Percentiles rank a stretch among this genome's conserved stretches.
These are phyloP conservation scores for Metschnikowia arizonensis DNA, from an alignment of 805 yeast genomes.

Conservation along the genomic window DNA sequence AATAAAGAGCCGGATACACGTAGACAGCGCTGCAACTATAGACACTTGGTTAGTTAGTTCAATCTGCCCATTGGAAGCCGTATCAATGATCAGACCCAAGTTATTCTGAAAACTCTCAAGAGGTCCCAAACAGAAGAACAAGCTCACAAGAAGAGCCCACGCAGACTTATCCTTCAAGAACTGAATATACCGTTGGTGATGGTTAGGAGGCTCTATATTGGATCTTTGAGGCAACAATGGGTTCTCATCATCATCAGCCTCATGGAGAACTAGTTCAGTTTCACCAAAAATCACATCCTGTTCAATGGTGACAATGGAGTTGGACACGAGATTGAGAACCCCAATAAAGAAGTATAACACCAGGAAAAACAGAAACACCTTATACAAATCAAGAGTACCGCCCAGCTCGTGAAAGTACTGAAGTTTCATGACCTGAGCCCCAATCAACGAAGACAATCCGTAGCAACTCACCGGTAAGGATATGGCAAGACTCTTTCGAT, in stretches of 20 bases:
- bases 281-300: slow-evolving; percentile 42
- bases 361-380: slow-evolving; percentile 52
- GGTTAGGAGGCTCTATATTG: slow-evolving; percentile 36
- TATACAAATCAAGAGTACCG: slow-evolving; percentile 41
- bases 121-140: slow-evolving; percentile 74
- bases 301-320: slow-evolving; percentile 60
- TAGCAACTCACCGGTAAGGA: slow-evolving; percentile 85
- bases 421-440: slow-evolving; percentile 56
- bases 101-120: slow-evolving; percentile 81
- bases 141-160: slow-evolving; percentile 57
- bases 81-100: slow-evolving; percentile 65
- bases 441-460: slow-evolving; percentile 76
- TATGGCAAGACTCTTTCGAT: slow-evolving; percentile 72
- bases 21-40: slow-evolving; percentile 61
- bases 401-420: slow-evolving; percentile 32
- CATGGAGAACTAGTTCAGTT: slow-evolving; percentile 15
- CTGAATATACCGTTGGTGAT: slow-evolving; percentile 29
- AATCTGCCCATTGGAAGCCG: slow-evolving; percentile 25
- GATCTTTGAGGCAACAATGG: slow-evolving; percentile 32
- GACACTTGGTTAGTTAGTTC: slow-evolving; percentile 49
- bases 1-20: slow-evolving; percentile 59
- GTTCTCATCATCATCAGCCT: slow-evolving; percentile 8
- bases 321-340: slow-evolving; percentile 56
- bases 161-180: slow-evolving; percentile 55
- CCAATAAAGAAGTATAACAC: slow-evolving; percentile 54